phyloP scores from a whole-genome alignment of 495 filamentous ascomycete genomes.

The Trichoderma parareesei region DNA sequence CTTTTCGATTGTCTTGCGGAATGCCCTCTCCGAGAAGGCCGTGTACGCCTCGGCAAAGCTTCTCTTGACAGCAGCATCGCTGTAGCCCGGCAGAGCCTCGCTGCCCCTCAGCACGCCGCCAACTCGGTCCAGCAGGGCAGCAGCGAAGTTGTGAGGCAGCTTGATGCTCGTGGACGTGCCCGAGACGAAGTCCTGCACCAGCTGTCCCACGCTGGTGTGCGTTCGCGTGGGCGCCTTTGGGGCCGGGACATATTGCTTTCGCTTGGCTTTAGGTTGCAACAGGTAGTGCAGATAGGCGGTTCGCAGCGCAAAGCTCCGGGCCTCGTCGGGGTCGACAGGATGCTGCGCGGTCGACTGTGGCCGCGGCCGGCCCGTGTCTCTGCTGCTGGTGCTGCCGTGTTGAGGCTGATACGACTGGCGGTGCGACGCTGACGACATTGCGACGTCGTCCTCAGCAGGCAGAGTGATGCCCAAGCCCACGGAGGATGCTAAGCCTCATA shows the following conservation, averaged over 20 bases:
- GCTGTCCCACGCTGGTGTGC: conserved; percentile 64
- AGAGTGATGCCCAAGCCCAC: conserved; percentile 8
- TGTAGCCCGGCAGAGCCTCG: conserved; percentile 64
- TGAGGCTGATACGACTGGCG: conserved; percentile 8
- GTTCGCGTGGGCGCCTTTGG: conserved; percentile 52
- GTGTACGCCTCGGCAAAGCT: conserved; percentile 80
- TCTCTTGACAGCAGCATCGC: conserved; percentile 77
- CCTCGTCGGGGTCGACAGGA: conserved; percentile 55
- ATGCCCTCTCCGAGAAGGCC: conserved; percentile 61
- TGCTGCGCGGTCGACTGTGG: conserved; percentile 30
- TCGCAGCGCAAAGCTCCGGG: conserved; percentile 82
- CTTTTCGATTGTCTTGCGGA: conserved; percentile 87
- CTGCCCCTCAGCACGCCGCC: conserved; percentile 69
- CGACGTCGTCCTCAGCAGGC: background rate
- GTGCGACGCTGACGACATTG: conserved; percentile 4
- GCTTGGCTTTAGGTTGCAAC: conserved; percentile 79
- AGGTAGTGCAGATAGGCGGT: conserved; percentile 90
- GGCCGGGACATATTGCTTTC: conserved; percentile 70
- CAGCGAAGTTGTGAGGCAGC: conserved; percentile 45
- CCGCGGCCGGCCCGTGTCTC: conserved; percentile 28
- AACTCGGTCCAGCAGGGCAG: conserved; percentile 72
- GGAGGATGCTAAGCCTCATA: conserved; percentile 6
- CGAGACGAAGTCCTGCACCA: conserved; percentile 48
- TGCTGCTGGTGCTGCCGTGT: conserved; percentile 28
- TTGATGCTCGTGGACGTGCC: conserved; percentile 30